A percentile compares a stretch with the other conserved stretches of the same genome.
Conservation (phyloP, 2,329 filamentous ascomycete species). For the Xylariaceae sp. region DNA sequence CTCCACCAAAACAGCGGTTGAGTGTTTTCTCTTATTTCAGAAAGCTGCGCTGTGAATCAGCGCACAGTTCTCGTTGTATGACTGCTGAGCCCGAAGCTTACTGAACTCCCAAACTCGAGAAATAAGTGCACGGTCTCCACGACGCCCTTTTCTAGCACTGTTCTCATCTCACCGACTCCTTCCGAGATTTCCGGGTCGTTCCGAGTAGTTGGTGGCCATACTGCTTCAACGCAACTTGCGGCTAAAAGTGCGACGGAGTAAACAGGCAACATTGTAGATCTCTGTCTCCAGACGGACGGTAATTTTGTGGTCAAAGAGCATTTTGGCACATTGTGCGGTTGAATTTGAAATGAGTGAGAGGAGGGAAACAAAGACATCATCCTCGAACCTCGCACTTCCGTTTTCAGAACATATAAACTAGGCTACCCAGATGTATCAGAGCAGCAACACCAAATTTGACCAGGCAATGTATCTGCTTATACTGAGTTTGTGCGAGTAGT, state of each 20-base stretch:
- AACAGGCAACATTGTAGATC: no score
- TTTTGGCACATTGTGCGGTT: no score
- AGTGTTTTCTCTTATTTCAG: constrained; percentile 11
- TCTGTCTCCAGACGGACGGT: no score
- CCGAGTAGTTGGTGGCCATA: no score
- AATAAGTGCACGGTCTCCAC: background rate
- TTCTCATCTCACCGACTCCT: background rate
- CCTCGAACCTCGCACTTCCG: background rate
- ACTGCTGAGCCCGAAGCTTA: background rate
- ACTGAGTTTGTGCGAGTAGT: background rate
- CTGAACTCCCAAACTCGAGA: constrained; percentile 1
- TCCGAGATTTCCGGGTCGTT: background rate
- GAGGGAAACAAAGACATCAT: no score
- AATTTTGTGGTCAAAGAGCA: no score
- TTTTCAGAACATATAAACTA: background rate
- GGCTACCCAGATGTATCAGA: background rate
- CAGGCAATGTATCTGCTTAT: background rate
- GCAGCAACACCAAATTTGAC: background rate
- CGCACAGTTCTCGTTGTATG: constrained; percentile 9
- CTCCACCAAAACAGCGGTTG: constrained; percentile 22
- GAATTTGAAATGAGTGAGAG: no score
- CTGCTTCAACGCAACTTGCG: no score
- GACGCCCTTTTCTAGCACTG: background rate
- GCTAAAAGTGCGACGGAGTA: no score
- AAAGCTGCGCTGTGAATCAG: constrained; percentile 8